Base-by-base conservation (phyloP, 352 stramenopile species). In the Globisporangium echinulatum region DNA sequence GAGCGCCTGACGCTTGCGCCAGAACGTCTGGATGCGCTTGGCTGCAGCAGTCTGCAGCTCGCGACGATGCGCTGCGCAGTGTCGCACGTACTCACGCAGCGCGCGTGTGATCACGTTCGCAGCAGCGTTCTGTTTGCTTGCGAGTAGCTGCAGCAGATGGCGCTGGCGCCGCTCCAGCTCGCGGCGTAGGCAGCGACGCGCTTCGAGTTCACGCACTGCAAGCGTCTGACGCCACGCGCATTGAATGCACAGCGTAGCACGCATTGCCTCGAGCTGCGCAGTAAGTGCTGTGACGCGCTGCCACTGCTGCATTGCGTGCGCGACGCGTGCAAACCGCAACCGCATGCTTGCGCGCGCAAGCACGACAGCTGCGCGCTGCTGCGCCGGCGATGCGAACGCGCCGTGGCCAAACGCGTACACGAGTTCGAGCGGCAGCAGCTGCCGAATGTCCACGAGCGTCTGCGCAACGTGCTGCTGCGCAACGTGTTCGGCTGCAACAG, bases 201-300 rank as follows among this genome's bases (percentile, higher is more conserved):
- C 58, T 3, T 49, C 15, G 7, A 78, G 51, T 42, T 77, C 68
- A 40, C 57, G 51, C 1, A 62, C 40, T 0, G 81, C 76, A 9
- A 63, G 49, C 3, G 79, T n/a, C 43, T 79, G 69, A 2, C 81
- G 69, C 76, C 81, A 88, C 78, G 76, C 86, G 52, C 78, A 90
- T 60, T 90, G 81, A 2, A 80, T 50, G 3, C 60, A 48, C 13
- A 75, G 44, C 0, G 61, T 59, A 8, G 57, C 56, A 5, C n/a
- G 11, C 2, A 52, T 17, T 38, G 55, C 51, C 37, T 72, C 67
- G 4, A 57, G 59, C 38, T 71, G 33, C 49, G 48, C 65, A 11
- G 62, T 54, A 11, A 44, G 17, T 6, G 61, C 33, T 0, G 74
- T 52, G 38, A 74, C 71, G 0, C 58, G 40, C 47, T 72, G 74